A percentile compares a stretch with the other conserved stretches of the same genome.
phyloP scores from a whole-genome alignment of 345 rosid genomes.

The Populus ilicifolia region DNA sequence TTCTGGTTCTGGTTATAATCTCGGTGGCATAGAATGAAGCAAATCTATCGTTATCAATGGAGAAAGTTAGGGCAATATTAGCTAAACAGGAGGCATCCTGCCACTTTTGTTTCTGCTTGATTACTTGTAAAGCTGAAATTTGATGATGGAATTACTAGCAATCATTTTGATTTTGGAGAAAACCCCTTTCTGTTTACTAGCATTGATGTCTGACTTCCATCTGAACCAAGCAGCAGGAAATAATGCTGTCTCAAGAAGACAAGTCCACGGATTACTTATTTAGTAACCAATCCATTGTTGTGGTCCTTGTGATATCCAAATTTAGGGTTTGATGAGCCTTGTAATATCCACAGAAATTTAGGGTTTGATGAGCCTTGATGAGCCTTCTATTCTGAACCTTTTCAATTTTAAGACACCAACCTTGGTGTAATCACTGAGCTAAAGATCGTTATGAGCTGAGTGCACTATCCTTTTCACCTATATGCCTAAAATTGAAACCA shows the following conservation, averaged over 20 bases:
- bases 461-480: background rate
- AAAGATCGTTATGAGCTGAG: background rate
- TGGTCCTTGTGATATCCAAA: background rate
- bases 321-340: background rate
- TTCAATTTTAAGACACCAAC: background rate
- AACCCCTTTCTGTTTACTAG: background rate
- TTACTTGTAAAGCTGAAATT: constrained; percentile 4
- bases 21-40: background rate
- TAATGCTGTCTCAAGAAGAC: background rate
- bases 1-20: background rate
- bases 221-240: background rate
- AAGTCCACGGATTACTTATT: background rate
- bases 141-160: background rate
- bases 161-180: background rate
- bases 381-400: background rate
- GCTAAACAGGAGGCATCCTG: background rate
- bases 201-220: background rate
- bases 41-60: background rate
- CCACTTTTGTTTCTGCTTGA: background rate
- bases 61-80: background rate
- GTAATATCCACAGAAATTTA: too few species aligned
- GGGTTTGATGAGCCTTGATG: background rate
- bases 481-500: background rate
- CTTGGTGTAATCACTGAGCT: background rate
- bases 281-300: background rate